Base-by-base conservation (phyloP, 2,329 filamentous ascomycete genomes). In the Tolypocladium guangdongense region DNA sequence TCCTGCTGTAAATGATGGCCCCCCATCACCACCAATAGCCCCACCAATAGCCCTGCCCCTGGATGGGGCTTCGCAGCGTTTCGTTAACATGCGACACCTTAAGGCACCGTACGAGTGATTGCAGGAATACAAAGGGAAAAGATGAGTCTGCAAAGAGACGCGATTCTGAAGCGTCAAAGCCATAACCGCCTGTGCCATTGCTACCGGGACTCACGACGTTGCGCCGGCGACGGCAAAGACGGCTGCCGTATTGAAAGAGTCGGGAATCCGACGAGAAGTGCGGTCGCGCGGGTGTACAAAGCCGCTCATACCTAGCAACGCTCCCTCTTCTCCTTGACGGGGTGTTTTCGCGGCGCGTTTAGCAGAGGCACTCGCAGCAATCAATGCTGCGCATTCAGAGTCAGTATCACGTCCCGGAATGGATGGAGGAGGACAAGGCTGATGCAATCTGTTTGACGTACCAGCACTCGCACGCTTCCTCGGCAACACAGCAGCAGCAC, bases 391-490 rank as follows among this genome's bases (percentile, higher is more conserved):
- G 39, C 4, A 24, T 6, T 20, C 4, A 20, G 10, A 24, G 32
- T 50, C 35, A 52, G 50, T 18, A 4, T 22, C 30, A 12, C 32
- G 20, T 37, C 22, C 5, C 20, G 7, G 2, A 10, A 16, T 22
- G 11, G n/a, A 30, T 12, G 38, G 39, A 10, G 38, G 39, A 10
- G 8, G 18, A 20, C 10, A 20, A 8, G 5, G 27, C 27, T 2
- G 4, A 2, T 16, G 14, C n/a, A 14, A 35, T 16, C 3, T 11
- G 12, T 32, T 32, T 12, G 7, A 67, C 68, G 66, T 68, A 71
- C 72, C 75, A 78, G 58, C 72, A 74, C 60, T 78, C 76, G 63
- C 75, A 78, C 33, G 68, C 70, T 58, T 77, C 76, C 53, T 78
- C 76, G 45, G 71, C 67, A 52, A 74, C 71, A 57, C 74, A 78